Base-by-base conservation (phyloP, 257 asterid genomes). In the Solanum clarkiae region DNA sequence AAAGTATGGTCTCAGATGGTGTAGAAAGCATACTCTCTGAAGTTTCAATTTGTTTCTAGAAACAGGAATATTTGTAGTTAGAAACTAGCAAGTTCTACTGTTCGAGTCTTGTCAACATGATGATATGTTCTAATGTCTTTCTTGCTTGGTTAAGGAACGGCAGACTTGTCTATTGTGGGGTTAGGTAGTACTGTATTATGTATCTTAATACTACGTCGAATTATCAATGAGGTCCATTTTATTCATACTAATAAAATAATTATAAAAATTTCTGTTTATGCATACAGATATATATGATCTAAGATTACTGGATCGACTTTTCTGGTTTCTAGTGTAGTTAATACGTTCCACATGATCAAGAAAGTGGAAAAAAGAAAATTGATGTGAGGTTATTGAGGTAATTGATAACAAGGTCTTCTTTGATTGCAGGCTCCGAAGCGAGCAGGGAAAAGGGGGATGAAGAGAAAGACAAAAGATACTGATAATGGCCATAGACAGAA, bases 381-480 rank as follows among this genome's bases (percentile, higher is more conserved):
- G 51, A 68, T 74, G 59, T 74, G 8, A 68, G 42, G 59, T 74
- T 68, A 9, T 18, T 16, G 70, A 55, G 69, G 57, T 80, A 17
- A 80, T 80, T 86, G 24, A 13, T n/a, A 42, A 62, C 74, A 45
- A 86, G 24, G 45, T 72, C 32, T 6, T 66, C 68, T 87, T 86
- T 85, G 40, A 71, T 65, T 84, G 80, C 94, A 94, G 99, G 96
- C 81, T 45, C 88, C 92, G 18, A 94, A 87, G 84, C 91, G 91
- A 79, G 81, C 71, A 2, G 87, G 81, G 59, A 90, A 89, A 90
- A 92, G 92, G 63, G 93, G 96, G 80, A 84, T 70, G 89, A 94
- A 94, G 91, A 90, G 94, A 92, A 95, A 91, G 89, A 88, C 92
- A 59, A 88, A 86, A 86, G 93, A 86, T 81, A 72, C 83, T 32